A percentile compares a stretch with the other conserved stretches of the same genome.
Conservation (phyloP, 2,329 filamentous ascomycete genomes). For the Apiospora marii region DNA sequence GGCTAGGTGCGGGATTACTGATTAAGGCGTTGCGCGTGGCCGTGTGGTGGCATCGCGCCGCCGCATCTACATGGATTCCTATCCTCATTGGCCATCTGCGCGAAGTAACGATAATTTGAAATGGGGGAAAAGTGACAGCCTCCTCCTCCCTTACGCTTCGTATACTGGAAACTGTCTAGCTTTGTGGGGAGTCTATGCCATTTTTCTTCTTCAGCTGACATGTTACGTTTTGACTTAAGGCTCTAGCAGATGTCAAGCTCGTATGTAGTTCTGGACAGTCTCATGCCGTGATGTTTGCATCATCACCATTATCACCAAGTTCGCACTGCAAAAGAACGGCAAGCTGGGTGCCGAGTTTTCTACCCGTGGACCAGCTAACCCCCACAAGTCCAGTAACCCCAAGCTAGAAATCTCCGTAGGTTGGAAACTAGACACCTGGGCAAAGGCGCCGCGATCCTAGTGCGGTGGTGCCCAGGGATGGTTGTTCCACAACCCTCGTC, state of each 20-base stretch:
- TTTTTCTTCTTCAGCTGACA: not conserved
- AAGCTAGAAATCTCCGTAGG: constrained; percentile 7
- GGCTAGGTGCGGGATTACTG: not conserved
- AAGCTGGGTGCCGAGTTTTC: not conserved
- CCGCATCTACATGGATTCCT: not conserved
- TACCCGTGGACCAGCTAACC: not conserved
- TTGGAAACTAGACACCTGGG: not conserved
- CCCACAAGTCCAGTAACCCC: constrained; percentile 6
- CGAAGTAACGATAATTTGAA: not conserved
- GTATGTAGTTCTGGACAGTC: not conserved
- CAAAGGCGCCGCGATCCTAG: constrained; percentile 10
- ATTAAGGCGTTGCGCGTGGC: not conserved
- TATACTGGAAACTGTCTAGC: not conserved
- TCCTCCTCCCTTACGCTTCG: not conserved
- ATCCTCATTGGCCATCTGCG: not conserved
- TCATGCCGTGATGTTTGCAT: not conserved
- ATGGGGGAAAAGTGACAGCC: not conserved
- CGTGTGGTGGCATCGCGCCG: not conserved
- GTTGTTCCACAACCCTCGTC: not conserved
- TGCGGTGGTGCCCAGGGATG: not conserved
- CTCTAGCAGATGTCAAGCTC: not conserved
- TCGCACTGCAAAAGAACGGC: not conserved
- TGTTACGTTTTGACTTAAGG: not conserved
- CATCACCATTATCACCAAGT: not conserved
- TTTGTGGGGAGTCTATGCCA: not conserved